Evolutionary conservation across 768 basidiomycete genomes (phyloP).

Genomic region (Collybia sp.): DNA sequence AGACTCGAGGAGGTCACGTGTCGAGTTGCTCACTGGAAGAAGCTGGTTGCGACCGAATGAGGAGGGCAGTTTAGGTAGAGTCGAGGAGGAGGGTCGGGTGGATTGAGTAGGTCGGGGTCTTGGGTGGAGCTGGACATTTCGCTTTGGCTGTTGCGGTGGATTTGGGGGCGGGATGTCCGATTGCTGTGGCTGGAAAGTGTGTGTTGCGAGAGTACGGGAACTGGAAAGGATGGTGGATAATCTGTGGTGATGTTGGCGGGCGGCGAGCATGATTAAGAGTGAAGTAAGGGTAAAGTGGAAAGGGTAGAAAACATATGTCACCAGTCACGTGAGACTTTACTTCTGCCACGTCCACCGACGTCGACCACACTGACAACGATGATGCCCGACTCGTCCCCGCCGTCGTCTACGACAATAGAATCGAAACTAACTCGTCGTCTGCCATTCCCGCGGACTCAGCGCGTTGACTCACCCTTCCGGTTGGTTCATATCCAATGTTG

Average conservation of each 20-base stretch:
- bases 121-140: conserved; percentile 37
- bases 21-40: conserved; percentile 73
- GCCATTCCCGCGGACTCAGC: neutral
- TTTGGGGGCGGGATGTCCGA: conserved; percentile 30
- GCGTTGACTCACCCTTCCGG: conserved; percentile 9
- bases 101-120: conserved; percentile 41
- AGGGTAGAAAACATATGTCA: too few relatives aligned
- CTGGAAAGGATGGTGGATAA: too few relatives aligned
- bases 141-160: conserved; percentile 18
- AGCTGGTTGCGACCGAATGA: conserved; percentile 81
- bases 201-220: too few relatives aligned
- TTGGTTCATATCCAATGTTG: conserved; percentile 1
- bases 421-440: neutral
- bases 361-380: too few relatives aligned
- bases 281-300: too few relatives aligned
- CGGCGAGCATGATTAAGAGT: too few relatives aligned
- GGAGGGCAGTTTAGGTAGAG: conserved; percentile 56
- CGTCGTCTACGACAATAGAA: too few relatives aligned
- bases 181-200: too few relatives aligned
- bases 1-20: conserved; percentile 72
- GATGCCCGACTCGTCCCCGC: too few relatives aligned
- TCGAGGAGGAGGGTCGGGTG: conserved; percentile 22
- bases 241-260: too few relatives aligned
- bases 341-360: too few relatives aligned
- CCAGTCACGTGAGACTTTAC: too few relatives aligned